Percentiles rank a stretch among this genome's conserved stretches.
Evolutionary conservation across 257 asterid genomes (phyloP).

Genomic region (Solanum medicagineum): DNA sequence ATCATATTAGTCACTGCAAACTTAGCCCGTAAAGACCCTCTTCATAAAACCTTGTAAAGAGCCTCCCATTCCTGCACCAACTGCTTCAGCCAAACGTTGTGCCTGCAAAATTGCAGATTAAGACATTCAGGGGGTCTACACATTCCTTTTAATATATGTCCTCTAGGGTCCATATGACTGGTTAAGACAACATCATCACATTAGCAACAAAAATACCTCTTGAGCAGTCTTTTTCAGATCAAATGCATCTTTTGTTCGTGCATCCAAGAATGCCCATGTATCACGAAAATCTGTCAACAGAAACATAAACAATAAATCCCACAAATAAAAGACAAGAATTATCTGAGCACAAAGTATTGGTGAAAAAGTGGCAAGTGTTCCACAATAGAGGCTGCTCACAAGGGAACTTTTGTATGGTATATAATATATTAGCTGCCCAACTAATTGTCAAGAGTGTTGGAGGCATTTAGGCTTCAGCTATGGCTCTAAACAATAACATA

Average conservation of each 20-base stretch:
- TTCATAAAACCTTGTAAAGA: constrained; percentile 52
- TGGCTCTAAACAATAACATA: neutral
- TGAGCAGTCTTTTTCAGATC: constrained; percentile 65
- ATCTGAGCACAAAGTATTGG: neutral
- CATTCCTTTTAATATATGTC: neutral
- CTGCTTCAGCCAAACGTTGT: constrained; percentile 70
- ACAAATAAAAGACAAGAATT: neutral
- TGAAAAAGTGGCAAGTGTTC: neutral
- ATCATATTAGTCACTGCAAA: neutral
- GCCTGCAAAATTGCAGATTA: constrained; percentile 38
- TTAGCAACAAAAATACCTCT: constrained; percentile 40
- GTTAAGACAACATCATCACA: neutral
- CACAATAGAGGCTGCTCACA: neutral
- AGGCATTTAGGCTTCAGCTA: neutral
- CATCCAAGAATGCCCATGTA: constrained; percentile 81
- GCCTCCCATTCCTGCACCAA: constrained; percentile 86
- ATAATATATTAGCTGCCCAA: neutral
- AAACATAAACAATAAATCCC: neutral
- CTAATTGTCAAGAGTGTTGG: neutral
- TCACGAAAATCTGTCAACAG: constrained; percentile 53
- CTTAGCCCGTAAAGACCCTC: constrained; percentile 27
- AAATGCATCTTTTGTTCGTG: constrained; percentile 70
- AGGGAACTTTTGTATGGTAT: neutral
- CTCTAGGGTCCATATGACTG: neutral
- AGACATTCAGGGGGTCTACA: neutral